Evolutionary conservation across 805 yeast genomes (phyloP), one percentile per base, ranked within the genome.

Genomic region (Spathaspora arborariae): DNA sequence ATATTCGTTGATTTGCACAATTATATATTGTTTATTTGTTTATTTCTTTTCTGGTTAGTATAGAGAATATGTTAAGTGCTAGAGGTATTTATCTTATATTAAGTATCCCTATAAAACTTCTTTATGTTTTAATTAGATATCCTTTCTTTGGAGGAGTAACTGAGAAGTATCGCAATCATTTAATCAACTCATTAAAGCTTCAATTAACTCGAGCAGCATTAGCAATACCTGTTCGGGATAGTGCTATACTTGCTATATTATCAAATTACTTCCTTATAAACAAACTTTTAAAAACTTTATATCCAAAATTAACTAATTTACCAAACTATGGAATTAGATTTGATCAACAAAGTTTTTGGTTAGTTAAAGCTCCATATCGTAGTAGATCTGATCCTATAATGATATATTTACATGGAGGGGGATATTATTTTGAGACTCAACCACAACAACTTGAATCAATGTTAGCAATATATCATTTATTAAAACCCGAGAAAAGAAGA

Each of bases 361-460:
- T 70, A 13, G 65, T 55, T 5, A 63, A 62, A 45, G 62, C 60
- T 44, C 59, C 59, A 10, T 54, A 55, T 35, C 54, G 58, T 37
- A 54, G 53, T 5, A 51, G 57, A 1, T n/a, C 33, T n/a, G 70
- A 63, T 45, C 70, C 70, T 19, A 55, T 67, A 24, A 45, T 72
- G 9, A 49, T 72, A 16, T 72, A 57, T 40, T 48, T 58, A 7
- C 76, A 72, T 48, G 75, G 76, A 13, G 76, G 76, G 2, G 73
- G 74, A 6, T 70, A 57, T 51, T 64, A 57, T 41, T 49, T 67
- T 37, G 66, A 66, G 39, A 56, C 65, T 7, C 48, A 53, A 45
- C 67, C 65, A 1, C 44, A 54, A 27, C 76, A 71, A 46, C 38
- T 69, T 21, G 62, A 63, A 41, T 54, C 65, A 0, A 19, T 67